Percentiles rank a stretch among this genome's conserved stretches.
phyloP scores from a whole-genome alignment of 148 eudicot genomes.

The Cornus suecica region DNA sequence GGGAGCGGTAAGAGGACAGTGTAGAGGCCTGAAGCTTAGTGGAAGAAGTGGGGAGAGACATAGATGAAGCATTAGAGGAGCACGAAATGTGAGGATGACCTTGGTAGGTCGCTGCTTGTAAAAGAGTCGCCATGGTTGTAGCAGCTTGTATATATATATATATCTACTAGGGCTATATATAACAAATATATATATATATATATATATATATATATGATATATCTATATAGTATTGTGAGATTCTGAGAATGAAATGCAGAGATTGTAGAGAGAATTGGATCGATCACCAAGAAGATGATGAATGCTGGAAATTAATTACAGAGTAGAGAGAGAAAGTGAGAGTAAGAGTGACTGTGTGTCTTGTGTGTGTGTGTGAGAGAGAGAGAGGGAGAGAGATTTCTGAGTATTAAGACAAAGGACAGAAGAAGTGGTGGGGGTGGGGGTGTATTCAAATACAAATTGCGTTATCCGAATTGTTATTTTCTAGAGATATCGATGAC shows the following conservation, averaged over 20 bases:
- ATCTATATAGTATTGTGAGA: neutral
- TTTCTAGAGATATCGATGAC: neutral
- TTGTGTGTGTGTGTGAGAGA: too few species aligned
- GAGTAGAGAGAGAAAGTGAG: neutral
- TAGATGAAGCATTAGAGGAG: neutral
- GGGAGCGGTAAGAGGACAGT: constrained; percentile 38
- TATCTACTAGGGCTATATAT: neutral
- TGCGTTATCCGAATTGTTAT: neutral
- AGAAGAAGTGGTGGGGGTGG: neutral
- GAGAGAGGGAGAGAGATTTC: neutral
- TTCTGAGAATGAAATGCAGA: too few species aligned
- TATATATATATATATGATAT: too few species aligned
- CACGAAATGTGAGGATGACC: neutral
- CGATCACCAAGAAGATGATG: neutral
- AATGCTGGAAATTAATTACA: too few species aligned
- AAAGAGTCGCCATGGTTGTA: neutral
- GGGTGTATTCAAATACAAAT: too few species aligned
- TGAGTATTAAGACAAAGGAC: neutral
- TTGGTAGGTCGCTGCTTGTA: neutral
- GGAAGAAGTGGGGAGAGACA: constrained; percentile 28
- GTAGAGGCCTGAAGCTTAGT: constrained; percentile 31
- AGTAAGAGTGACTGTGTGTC: neutral
- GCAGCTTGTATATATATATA: neutral
- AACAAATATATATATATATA: too few species aligned
- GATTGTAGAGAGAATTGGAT: neutral